Evolutionary conservation across 192 early-diverging fungal genomes (phyloP), one percentile per base, ranked within the genome.

Genomic region (Dissophora globulifera): DNA sequence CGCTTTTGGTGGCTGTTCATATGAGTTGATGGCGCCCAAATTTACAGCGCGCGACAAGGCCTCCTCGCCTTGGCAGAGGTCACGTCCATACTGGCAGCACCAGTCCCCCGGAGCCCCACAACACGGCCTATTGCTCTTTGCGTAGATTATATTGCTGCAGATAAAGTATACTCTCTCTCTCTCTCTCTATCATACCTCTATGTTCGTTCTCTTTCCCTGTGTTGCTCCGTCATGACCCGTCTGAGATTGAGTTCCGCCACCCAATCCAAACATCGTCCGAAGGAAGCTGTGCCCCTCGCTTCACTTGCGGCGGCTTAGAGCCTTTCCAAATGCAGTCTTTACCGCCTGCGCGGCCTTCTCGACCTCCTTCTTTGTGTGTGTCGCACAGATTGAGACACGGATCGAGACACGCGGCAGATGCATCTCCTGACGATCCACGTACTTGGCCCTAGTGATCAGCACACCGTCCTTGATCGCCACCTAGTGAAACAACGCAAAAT

Each of bases 401-500:
- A 98, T 93, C 69, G 89, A 93, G 12, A 95, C 90, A 53, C 83
- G 83, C 6, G 93, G 91, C 31, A 86, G 63, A 31, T 81, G 55
- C 27, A 78, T 80, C 82, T 98, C 96, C 69, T 98, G 96, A 31
- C 83, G 85, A 27, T 85, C 71, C 1, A 94, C 91, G 75, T 95
- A 96, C 82, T 92, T 95, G 10, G 95, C 94, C 23, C 93, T 83
- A 0, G 91, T 93, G 7, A 98, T 78, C 65, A 98, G 63, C 12
- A 98, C 81, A n/a, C 95, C 94, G 38, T 96, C 89, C 50, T 90
- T 87, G 20, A 85, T 84, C 20, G 87, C 84, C 50, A 69, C 58
- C 59, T 62, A n/a, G 22, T 50, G 12, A 4, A 47, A 41, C 33
- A 38, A 19, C 22, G 12, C 27, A 32, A 60, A 60, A 60, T 11